Conservation (phyloP, 2,329 filamentous ascomycete species). For the Nannizziopsis barbatae region DNA sequence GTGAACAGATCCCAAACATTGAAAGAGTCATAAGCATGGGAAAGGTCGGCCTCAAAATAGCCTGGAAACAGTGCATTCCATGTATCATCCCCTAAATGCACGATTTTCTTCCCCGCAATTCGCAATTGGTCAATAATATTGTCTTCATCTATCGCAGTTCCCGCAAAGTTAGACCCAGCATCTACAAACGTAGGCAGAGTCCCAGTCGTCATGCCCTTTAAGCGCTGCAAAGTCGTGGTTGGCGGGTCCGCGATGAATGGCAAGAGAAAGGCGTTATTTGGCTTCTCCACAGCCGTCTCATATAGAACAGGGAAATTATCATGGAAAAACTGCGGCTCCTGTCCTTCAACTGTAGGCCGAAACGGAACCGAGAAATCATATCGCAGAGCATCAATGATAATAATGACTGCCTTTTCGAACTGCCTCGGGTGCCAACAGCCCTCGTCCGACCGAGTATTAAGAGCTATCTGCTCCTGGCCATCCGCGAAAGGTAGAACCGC, state of each 20-base stretch:
- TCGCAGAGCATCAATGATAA: constrained; percentile 84
- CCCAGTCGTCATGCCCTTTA: constrained; percentile 91
- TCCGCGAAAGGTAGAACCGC: constrained; percentile 53
- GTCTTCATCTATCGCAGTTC: constrained; percentile 91
- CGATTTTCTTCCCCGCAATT: constrained; percentile 61
- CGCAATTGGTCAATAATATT: constrained; percentile 57
- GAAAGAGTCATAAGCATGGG: constrained; percentile 86
- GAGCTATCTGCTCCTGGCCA: constrained; percentile 21
- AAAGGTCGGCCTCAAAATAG: constrained; percentile 83
- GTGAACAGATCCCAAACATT: constrained; percentile 98
- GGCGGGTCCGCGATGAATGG: constrained; percentile 97
- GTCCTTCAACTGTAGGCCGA: constrained; percentile 35
- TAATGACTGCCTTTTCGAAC: constrained; percentile 81
- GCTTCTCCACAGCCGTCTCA: constrained; percentile 62
- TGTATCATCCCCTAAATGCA: constrained; percentile 94
- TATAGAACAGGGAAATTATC: constrained; percentile 80
- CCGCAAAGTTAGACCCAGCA: constrained; percentile 86
- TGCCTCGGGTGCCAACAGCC: constrained; percentile 96
- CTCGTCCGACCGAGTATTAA: constrained; percentile 36
- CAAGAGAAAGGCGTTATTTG: constrained; percentile 73
- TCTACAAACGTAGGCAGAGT: constrained; percentile 93
- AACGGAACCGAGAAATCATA: constrained; percentile 94
- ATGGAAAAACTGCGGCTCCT: constrained; percentile 57
- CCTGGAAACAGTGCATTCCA: constrained; percentile 88
- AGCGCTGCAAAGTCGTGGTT: constrained; percentile 78